These are phyloP conservation scores for Sporothrix brunneoviolacea DNA, from an alignment of 2,329 filamentous ascomycete genomes.

Conservation along the genomic window DNA sequence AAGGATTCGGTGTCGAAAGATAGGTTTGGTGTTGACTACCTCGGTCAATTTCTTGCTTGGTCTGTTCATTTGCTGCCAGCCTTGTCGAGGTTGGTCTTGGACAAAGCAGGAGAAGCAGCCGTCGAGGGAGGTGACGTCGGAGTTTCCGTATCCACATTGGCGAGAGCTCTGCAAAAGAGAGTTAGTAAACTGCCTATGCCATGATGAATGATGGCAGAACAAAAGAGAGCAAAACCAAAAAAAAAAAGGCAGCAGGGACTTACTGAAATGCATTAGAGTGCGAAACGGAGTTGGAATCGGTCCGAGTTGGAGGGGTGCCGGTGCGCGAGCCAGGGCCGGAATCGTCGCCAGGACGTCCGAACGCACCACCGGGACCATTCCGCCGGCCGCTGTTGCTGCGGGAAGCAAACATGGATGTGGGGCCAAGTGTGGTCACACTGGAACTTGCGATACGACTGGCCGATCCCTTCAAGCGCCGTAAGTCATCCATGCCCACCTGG, in stretches of 20 bases:
- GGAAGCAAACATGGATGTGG: constrained; percentile 80
- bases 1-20: constrained; percentile 23
- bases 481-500: constrained; percentile 84
- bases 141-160: constrained; percentile 56
- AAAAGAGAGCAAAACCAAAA: not conserved
- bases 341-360: constrained; percentile 71
- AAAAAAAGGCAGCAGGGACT: constrained; percentile 27
- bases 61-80: constrained; percentile 26
- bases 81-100: constrained; percentile 54
- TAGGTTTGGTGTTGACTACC: constrained; percentile 8
- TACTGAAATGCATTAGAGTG: constrained; percentile 93
- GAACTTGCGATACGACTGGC: constrained; percentile 54
- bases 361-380: constrained; percentile 59
- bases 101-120: constrained; percentile 57
- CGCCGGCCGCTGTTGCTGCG: constrained; percentile 85
- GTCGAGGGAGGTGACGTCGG: constrained; percentile 65
- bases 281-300: constrained; percentile 38
- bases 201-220: too few relatives aligned
- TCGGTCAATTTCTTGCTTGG: constrained; percentile 45
- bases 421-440: constrained; percentile 60
- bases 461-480: constrained; percentile 69
- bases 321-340: constrained; percentile 84
- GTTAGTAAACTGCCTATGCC: too few relatives aligned
- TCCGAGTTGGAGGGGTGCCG: constrained; percentile 67
- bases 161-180: constrained; percentile 44